Evolutionary conservation across 2,329 filamentous ascomycete species (phyloP).

Genomic region (Ceratocystiopsis minuta): DNA sequence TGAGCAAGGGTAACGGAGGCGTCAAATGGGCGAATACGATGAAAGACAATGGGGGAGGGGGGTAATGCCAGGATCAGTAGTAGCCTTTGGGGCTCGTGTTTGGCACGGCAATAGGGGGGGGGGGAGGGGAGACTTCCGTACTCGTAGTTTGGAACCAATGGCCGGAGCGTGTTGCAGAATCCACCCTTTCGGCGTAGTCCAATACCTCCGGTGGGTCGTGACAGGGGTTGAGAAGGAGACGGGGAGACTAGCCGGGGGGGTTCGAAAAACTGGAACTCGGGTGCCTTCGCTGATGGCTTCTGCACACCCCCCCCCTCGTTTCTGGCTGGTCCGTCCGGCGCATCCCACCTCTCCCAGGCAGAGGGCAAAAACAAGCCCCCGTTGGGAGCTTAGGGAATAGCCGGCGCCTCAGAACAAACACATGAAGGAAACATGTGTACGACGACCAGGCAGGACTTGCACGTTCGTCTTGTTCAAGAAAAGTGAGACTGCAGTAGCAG

Average conservation of each 20-base stretch:
- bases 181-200: conserved; percentile 11
- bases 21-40: conserved; percentile 2
- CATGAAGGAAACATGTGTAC: too few relatives aligned
- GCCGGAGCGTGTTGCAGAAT: conserved; percentile 17
- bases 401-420: too few relatives aligned
- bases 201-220: not conserved
- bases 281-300: conserved; percentile 1
- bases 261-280: conserved; percentile 9
- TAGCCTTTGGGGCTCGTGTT: not conserved
- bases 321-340: too few relatives aligned
- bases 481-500: too few relatives aligned
- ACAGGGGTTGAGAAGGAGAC: conserved; percentile 13
- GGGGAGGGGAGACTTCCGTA: not conserved
- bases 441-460: too few relatives aligned
- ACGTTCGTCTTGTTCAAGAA: too few relatives aligned
- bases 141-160: conserved; percentile 22
- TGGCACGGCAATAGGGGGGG: conserved; percentile 2
- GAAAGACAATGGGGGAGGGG: conserved; percentile 3
- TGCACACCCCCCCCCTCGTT: too few relatives aligned
- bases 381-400: too few relatives aligned
- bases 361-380: too few relatives aligned
- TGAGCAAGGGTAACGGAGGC: conserved; percentile 5
- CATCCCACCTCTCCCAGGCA: not conserved
- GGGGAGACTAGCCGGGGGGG: conserved; percentile 4
- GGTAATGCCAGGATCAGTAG: conserved; percentile 2